These are phyloP conservation scores for Keithomyces neogunnii DNA, from an alignment of 2,329 filamentous ascomycete species.

Conservation along the genomic window DNA sequence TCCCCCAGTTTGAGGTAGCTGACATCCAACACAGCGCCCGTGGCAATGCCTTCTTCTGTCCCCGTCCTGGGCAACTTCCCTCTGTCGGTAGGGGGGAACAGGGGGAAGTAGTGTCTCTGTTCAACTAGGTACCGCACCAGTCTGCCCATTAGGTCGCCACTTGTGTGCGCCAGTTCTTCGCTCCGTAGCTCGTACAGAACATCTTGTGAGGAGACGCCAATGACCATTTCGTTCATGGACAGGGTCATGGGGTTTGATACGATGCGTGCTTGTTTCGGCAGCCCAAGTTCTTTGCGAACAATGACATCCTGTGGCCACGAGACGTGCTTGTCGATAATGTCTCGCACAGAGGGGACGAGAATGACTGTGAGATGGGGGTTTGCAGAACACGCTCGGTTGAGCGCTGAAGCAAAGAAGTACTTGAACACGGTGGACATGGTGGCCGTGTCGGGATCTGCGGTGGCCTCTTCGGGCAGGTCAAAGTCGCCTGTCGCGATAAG, in stretches of 20 bases:
- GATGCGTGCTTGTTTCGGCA: constrained; percentile 68
- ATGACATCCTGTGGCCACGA: constrained; percentile 69
- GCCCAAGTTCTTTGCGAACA: constrained; percentile 60
- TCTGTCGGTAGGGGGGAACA: constrained; percentile 74
- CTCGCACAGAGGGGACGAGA: constrained; percentile 74
- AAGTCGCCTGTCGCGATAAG: constrained; percentile 74
- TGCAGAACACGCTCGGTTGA: constrained; percentile 60
- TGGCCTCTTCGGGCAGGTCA: constrained; percentile 60
- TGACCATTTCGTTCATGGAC: constrained; percentile 75
- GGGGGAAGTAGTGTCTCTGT: constrained; percentile 82
- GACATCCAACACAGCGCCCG: constrained; percentile 73
- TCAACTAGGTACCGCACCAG: constrained; percentile 72
- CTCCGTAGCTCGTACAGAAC: constrained; percentile 71
- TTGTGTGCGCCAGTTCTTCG: constrained; percentile 48
- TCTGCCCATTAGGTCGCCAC: constrained; percentile 56
- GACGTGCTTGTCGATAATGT: constrained; percentile 73
- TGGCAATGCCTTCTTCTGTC: constrained; percentile 48
- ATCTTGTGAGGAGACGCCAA: constrained; percentile 80
- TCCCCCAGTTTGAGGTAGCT: constrained; percentile 84
- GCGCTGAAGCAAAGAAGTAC: constrained; percentile 63
- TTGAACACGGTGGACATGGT: constrained; percentile 80
- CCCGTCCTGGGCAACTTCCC: constrained; percentile 58
- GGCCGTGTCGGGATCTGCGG: constrained; percentile 65
- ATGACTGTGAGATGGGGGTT: constrained; percentile 76
- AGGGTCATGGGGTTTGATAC: constrained; percentile 88